These are phyloP conservation scores for Choiromyces venosus DNA, from an alignment of 495 filamentous ascomycete genomes.

Conservation along the genomic window DNA sequence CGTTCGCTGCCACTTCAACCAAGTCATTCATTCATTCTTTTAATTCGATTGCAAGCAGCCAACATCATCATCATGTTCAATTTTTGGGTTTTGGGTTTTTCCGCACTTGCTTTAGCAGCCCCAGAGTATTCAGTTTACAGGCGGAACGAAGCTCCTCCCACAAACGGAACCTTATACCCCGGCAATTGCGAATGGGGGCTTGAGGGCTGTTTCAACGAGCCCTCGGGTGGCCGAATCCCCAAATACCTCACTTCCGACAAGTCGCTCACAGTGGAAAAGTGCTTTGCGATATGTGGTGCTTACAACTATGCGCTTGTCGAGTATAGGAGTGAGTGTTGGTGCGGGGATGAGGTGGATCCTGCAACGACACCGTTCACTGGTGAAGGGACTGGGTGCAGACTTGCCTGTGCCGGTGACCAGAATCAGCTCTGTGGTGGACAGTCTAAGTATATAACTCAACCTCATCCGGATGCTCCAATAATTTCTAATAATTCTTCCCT, in stretches of 20 bases:
- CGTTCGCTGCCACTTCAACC: neutral
- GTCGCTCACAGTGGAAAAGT: conserved; percentile 16
- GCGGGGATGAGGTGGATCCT: neutral
- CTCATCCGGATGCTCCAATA: neutral
- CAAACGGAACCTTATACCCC: conserved; percentile 15
- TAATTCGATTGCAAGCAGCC: neutral
- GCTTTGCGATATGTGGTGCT: conserved; percentile 8
- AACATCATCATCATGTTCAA: neutral
- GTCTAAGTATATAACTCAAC: conserved; percentile 11
- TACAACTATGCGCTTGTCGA: conserved; percentile 15
- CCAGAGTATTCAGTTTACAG: conserved; percentile 4
- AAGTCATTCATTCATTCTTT: neutral
- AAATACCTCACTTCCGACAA: neutral
- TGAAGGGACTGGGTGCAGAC: conserved; percentile 23
- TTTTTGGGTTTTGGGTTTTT: conserved; percentile 9
- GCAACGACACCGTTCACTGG: conserved; percentile 11
- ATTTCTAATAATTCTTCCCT: neutral
- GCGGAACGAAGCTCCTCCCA: conserved; percentile 11
- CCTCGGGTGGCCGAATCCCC: neutral
- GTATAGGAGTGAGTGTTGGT: conserved; percentile 29
- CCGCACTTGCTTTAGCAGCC: neutral
- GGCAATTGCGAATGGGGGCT: conserved; percentile 17
- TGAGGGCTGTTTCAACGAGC: conserved; percentile 16
- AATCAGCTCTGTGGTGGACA: conserved; percentile 19
- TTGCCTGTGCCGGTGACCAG: conserved; percentile 13